These are phyloP conservation scores for Thelephora aurantiotincta DNA, from an alignment of 768 basidiomycete species.

Conservation along the genomic window DNA sequence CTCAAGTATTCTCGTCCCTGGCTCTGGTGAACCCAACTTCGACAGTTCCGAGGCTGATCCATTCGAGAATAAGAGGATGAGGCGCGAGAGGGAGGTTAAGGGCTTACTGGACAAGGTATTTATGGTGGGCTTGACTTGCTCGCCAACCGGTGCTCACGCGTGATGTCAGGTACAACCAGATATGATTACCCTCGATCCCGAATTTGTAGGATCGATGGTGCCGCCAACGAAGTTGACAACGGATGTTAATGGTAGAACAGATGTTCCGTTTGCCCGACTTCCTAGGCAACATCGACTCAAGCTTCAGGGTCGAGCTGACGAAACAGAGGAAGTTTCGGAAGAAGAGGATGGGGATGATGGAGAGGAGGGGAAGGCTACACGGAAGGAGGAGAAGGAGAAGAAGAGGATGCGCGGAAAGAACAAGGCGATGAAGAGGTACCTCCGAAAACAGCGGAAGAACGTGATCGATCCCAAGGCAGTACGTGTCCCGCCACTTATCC, in stretches of 20 bases:
- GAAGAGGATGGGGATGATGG: slow-evolving; percentile 24
- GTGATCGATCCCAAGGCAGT: slow-evolving; percentile 78
- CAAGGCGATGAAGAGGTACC: slow-evolving; percentile 68
- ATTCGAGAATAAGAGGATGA: slow-evolving; percentile 69
- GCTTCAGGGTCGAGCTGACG: slow-evolving; percentile 62
- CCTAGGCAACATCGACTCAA: slow-evolving; percentile 67
- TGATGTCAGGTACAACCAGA: slow-evolving; percentile 69
- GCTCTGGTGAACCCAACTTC: slow-evolving; percentile 88
- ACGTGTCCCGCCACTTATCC: slow-evolving; percentile 12
- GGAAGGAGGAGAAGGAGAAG: slow-evolving; percentile 39
- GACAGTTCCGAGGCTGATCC: slow-evolving; percentile 91
- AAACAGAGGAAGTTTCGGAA: slow-evolving; percentile 36
- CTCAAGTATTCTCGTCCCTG: slow-evolving; percentile 80
- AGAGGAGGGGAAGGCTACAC: slow-evolving; percentile 14
- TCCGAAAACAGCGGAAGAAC: slow-evolving; percentile 56
- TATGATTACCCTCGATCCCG: slow-evolving; percentile 75
- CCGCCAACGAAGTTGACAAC: slow-evolving; percentile 47
- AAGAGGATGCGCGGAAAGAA: slow-evolving; percentile 79
- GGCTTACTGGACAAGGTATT: slow-evolving; percentile 71
- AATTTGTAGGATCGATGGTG: slow-evolving; percentile 58
- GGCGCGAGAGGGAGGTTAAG: slow-evolving; percentile 86
- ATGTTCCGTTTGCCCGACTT: slow-evolving; percentile 54
- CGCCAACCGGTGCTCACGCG: neutral
- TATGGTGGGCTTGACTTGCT: neutral
- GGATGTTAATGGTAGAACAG: slow-evolving; percentile 25